phyloP scores from a whole-genome alignment of 305 asterid species.

The Lippia alba region DNA sequence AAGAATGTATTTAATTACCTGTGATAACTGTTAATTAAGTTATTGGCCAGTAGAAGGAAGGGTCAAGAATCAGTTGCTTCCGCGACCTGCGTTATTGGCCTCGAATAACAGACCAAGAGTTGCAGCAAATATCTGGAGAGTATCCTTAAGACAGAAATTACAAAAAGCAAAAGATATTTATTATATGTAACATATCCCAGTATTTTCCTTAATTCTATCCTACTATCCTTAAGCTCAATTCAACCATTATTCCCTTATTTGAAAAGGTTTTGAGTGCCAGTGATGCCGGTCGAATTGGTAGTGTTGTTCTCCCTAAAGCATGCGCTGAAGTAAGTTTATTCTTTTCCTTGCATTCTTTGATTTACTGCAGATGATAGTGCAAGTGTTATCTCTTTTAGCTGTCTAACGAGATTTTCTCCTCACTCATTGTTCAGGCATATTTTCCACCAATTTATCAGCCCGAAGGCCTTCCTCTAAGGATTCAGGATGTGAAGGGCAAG shows the following conservation, averaged over 20 bases:
- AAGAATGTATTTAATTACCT: too few relatives aligned
- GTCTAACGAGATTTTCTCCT: conserved; percentile 27
- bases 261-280: conserved; percentile 99
- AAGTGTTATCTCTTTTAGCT: conserved; percentile 9
- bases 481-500: conserved; percentile 95
- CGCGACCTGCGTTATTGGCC: conserved; percentile 99
- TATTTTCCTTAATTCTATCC: conserved; percentile 59
- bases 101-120: conserved; percentile 91
- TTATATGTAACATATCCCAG: neutral
- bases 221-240: conserved; percentile 63
- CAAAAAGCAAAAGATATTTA: neutral
- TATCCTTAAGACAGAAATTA: conserved; percentile 56
- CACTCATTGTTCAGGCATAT: conserved; percentile 68
- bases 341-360: neutral
- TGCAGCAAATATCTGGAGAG: conserved; percentile 97
- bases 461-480: conserved; percentile 97
- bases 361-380: conserved; percentile 5
- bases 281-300: conserved; percentile 98
- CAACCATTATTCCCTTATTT: conserved; percentile 85
- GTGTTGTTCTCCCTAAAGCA: conserved; percentile 98
- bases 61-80: conserved; percentile 90
- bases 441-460: conserved; percentile 95
- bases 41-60: conserved; percentile 97
- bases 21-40: too few relatives aligned
- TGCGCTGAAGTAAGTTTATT: conserved; percentile 86